Conservation (phyloP, 2,329 filamentous ascomycete species). For the Trichoderma sp. region DNA sequence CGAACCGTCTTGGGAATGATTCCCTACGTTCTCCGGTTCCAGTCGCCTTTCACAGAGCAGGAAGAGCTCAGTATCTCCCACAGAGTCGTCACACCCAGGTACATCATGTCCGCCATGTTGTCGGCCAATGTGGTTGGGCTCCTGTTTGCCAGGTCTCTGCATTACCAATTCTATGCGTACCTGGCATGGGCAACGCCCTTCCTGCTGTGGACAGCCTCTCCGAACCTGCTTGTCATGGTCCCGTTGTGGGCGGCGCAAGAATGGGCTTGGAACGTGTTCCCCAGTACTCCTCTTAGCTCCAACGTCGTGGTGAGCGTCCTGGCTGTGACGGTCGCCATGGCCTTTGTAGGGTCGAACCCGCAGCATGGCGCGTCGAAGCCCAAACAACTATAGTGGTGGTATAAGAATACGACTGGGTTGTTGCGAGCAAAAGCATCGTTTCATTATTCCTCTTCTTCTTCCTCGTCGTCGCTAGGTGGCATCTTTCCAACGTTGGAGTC, state of each 20-base stretch:
- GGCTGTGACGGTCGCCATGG: constrained; percentile 62
- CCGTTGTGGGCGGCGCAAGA: constrained; percentile 77
- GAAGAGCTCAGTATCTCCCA: constrained; percentile 59
- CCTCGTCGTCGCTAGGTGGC: constrained; percentile 79
- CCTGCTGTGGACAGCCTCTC: constrained; percentile 76
- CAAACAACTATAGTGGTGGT: background rate
- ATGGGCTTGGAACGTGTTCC: constrained; percentile 92
- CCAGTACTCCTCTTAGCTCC: constrained; percentile 65
- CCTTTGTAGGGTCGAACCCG: constrained; percentile 57
- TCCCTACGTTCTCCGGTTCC: constrained; percentile 43
- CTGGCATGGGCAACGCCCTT: constrained; percentile 87
- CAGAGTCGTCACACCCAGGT: constrained; percentile 63
- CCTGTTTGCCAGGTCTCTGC: constrained; percentile 82
- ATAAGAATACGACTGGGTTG: background rate
- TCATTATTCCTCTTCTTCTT: constrained; percentile 48
- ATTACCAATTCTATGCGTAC: constrained; percentile 96
- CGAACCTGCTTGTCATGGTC: constrained; percentile 68
- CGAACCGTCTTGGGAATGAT: constrained; percentile 59
- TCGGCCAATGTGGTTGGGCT: constrained; percentile 77
- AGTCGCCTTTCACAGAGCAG: constrained; percentile 47
- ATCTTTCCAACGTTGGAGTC: constrained; percentile 81
- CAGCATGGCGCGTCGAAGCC: background rate
- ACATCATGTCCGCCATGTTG: constrained; percentile 75
- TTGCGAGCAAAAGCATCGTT: constrained; percentile 3
- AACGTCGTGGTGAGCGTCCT: constrained; percentile 69